These are phyloP conservation scores for Neoascochyta sp. DNA, from an alignment of 2,329 filamentous ascomycete species.

Conservation along the genomic window DNA sequence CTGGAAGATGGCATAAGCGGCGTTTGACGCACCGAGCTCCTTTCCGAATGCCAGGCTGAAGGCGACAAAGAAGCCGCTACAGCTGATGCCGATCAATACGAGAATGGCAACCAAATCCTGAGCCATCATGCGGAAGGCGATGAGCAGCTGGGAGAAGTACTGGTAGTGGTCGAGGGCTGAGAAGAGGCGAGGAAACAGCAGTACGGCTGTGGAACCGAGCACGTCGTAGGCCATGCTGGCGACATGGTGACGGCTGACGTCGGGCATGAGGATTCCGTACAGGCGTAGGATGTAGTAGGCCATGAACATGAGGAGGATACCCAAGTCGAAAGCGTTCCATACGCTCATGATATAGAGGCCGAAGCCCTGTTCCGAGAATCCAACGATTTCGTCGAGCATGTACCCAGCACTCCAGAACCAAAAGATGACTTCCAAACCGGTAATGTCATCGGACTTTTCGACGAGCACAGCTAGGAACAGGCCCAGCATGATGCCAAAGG, in stretches of 20 bases:
- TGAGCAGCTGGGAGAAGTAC: slow-evolving; percentile 91
- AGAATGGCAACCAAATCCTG: slow-evolving; percentile 83
- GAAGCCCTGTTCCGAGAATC: slow-evolving; percentile 95
- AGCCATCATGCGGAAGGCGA: slow-evolving; percentile 92
- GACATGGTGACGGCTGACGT: slow-evolving; percentile 63
- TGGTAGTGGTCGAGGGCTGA: slow-evolving; percentile 91
- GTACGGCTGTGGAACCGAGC: slow-evolving; percentile 83
- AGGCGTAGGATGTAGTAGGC: slow-evolving; percentile 86
- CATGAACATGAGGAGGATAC: slow-evolving; percentile 79
- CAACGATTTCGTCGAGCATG: slow-evolving; percentile 93
- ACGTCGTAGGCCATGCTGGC: slow-evolving; percentile 89
- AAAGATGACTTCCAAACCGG: slow-evolving; percentile 79
- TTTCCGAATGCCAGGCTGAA: slow-evolving; percentile 77
- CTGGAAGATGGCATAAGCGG: slow-evolving; percentile 91
- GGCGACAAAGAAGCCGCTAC: slow-evolving; percentile 93
- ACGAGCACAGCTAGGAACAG: slow-evolving; percentile 80
- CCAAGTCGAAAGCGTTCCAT: slow-evolving; percentile 94
- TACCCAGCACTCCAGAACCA: slow-evolving; percentile 98
- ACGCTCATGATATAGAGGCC: slow-evolving; percentile 96
- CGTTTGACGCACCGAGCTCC: slow-evolving; percentile 64
- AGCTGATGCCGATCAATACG: slow-evolving; percentile 77
- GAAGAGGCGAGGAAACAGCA: slow-evolving; percentile 86
- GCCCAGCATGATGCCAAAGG: slow-evolving; percentile 77
- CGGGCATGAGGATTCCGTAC: slow-evolving; percentile 80
- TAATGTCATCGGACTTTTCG: slow-evolving; percentile 74